Base-by-base conservation (phyloP, 2,329 filamentous ascomycete genomes). In the Monilinia vaccinii-corymbosi region DNA sequence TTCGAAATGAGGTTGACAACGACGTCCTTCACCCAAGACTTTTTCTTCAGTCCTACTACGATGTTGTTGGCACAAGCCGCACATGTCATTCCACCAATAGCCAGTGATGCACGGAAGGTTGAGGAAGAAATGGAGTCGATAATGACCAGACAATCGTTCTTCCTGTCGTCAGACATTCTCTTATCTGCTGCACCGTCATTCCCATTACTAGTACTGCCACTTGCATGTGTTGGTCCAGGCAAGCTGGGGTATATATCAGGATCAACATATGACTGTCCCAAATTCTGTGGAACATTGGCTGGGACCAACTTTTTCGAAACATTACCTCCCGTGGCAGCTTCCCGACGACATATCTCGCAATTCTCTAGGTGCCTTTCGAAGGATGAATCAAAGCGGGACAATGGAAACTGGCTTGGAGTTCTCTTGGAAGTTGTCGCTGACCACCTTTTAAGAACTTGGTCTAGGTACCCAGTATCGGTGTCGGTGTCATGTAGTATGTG, bases 1-100 rank as follows among this genome's bases (percentile, higher is more conserved):
- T 82, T 78, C 3, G 77, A 77, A 60, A 83, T 75, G 36, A 83
- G 73, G 58, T 77, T 81, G 61, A 83, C 75, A 3, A 73, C 73
- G 25, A 78, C 74, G 18, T 77, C 74, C 53, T 75, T 72, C n/a
- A 83, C 73, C 66, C 75, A 80, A 5, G 74, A 71, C 21, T 81
- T 71, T 52, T 76, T 74, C 56, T 76, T 67, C 16, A 84, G 65
- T 60, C 76, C 75, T 38, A 75, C 71, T 2, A 76, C 79, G 50
- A 84, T 74, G 3, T 75, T 72, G 60, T 75, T 76, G 14, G 74
- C 76, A 66, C 81, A 84, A 18, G 80, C 77, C 34, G 79, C 77
- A 70, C 81, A 83, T 48, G 78, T 82, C 81, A 84, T 83, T 9
- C 81, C 81, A 25, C 74, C 76, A 60, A 84, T 77, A 31, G 77